Conservation (phyloP, 805 yeast species). For the Metschnikowia dekortorum region DNA sequence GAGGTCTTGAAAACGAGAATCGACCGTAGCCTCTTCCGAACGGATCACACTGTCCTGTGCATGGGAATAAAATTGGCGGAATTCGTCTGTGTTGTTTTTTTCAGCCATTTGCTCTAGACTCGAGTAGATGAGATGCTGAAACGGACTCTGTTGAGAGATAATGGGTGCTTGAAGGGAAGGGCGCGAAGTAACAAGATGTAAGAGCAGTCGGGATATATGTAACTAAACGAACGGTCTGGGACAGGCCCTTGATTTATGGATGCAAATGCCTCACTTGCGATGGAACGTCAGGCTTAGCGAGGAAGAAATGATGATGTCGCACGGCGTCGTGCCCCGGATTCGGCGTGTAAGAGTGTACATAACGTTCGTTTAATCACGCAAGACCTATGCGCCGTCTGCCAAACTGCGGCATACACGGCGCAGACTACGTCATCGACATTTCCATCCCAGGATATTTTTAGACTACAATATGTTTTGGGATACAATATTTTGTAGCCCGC, state of each 20-base stretch:
- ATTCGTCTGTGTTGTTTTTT: neutral
- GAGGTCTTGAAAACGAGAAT: neutral
- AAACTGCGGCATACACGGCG: neutral
- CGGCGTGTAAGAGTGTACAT: neutral
- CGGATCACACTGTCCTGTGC: neutral
- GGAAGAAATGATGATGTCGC: neutral
- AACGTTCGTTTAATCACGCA: neutral
- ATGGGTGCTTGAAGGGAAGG: neutral
- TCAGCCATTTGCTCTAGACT: neutral
- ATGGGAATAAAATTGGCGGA: neutral
- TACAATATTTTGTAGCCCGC: too few relatives aligned
- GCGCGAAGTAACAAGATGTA: neutral
- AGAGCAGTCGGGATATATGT: too few relatives aligned
- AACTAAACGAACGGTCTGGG: neutral
- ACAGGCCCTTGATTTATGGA: neutral
- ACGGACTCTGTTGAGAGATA: neutral
- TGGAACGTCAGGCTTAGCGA: neutral
- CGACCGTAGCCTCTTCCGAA: neutral
- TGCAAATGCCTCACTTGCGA: neutral
- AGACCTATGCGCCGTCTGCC: neutral
- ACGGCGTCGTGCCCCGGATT: constrained; percentile 1
- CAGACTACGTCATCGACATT: neutral
- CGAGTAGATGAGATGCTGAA: too few relatives aligned
- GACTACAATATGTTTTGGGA: neutral
- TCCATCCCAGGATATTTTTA: neutral